Conservation (phyloP, 352 stramenopile species). For the Globisporangium emineosum region DNA sequence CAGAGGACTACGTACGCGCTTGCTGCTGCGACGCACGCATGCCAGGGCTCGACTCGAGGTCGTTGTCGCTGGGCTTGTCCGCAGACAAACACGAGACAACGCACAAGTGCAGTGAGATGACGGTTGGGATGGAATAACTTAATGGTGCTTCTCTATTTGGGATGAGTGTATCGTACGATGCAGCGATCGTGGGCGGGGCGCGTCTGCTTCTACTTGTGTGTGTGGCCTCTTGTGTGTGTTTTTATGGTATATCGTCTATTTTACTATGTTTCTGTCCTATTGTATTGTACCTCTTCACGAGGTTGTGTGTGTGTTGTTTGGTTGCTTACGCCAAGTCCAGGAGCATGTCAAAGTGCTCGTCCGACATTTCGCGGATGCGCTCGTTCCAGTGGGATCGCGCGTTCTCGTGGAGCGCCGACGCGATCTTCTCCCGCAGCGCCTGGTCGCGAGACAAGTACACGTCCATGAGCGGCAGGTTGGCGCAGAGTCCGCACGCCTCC, state of each 20-base stretch:
- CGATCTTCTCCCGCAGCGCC: slow-evolving; percentile 51
- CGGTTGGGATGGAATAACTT: slow-evolving; percentile 5
- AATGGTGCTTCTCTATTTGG: slow-evolving; percentile 3
- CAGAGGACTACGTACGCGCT: too few species aligned
- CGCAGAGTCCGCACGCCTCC: slow-evolving; percentile 61
- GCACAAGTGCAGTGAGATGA: neutral
- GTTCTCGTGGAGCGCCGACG: slow-evolving; percentile 64
- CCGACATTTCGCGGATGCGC: slow-evolving; percentile 71
- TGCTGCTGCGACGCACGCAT: too few species aligned
- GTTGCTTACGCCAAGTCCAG: slow-evolving; percentile 60
- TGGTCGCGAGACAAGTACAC: slow-evolving; percentile 62
- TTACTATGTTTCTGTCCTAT: slow-evolving; percentile 12
- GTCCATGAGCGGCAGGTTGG: slow-evolving; percentile 66
- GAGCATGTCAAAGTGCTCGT: slow-evolving; percentile 81
- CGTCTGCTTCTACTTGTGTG: neutral
- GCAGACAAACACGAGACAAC: too few species aligned
- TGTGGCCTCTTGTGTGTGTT: neutral
- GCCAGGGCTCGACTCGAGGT: too few species aligned
- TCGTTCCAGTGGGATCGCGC: slow-evolving; percentile 69
- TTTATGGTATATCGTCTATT: slow-evolving; percentile 12
- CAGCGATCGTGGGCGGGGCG: neutral
- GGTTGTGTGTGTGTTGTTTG: neutral
- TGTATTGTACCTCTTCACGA: slow-evolving; percentile 2
- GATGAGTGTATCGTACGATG: slow-evolving; percentile 1
- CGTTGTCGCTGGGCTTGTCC: too few species aligned